These are phyloP conservation scores for Talaromyces adpressus DNA, from an alignment of 495 filamentous ascomycete species.

Conservation along the genomic window DNA sequence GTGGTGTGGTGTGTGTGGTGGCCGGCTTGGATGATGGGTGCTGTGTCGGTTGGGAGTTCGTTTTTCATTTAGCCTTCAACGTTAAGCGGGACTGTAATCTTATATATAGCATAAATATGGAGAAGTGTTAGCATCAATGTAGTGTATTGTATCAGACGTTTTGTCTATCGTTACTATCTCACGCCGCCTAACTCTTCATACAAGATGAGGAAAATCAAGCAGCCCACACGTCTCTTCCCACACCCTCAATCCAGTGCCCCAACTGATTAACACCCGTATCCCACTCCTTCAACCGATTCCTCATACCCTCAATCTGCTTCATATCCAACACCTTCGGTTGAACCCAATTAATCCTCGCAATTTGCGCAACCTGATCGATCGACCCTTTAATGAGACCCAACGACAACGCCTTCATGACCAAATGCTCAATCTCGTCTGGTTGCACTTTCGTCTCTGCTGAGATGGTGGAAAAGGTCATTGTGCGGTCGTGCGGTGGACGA, in stretches of 20 bases:
- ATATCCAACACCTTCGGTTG: slow-evolving; percentile 86
- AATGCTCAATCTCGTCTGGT: slow-evolving; percentile 86
- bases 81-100: no score
- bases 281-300: slow-evolving; percentile 81
- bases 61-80: no score
- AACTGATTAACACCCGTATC: slow-evolving; percentile 89
- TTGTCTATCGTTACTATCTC: not conserved
- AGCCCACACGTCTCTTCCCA: slow-evolving; percentile 86
- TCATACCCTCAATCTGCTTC: slow-evolving; percentile 94
- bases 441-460: slow-evolving; percentile 86
- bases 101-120: not conserved
- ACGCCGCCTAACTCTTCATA: not conserved
- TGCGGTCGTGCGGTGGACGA: slow-evolving; percentile 88
- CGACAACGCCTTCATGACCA: slow-evolving; percentile 97
- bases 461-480: slow-evolving; percentile 85
- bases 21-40: slow-evolving; percentile 82
- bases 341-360: slow-evolving; percentile 96
- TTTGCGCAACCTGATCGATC: slow-evolving; percentile 92
- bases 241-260: slow-evolving; percentile 88
- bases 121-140: not conserved
- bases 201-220: slow-evolving; percentile 39
- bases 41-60: slow-evolving; percentile 40
- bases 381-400: slow-evolving; percentile 82
- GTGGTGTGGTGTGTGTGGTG: slow-evolving; percentile 98
- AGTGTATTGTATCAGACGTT: not conserved